Evolutionary conservation across 2,329 filamentous ascomycete genomes (phyloP).

Genomic region (Tolypocladium inflatum): DNA sequence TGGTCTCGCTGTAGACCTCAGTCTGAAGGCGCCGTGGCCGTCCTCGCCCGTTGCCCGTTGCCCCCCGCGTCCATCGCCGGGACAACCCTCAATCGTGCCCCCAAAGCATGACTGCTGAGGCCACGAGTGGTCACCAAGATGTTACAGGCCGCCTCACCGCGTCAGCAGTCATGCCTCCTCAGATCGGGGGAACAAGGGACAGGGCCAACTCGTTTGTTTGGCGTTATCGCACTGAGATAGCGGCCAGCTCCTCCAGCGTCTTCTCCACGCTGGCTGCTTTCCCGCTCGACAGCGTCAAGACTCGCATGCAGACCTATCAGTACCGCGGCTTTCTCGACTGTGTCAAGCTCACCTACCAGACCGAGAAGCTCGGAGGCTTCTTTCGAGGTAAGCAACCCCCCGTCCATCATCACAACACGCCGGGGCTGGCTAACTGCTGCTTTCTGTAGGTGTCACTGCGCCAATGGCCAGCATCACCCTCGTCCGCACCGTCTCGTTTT

Average conservation of each 20-base stretch:
- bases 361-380: slow-evolving; percentile 66
- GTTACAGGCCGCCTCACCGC: slow-evolving; percentile 21
- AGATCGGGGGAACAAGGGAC: slow-evolving; percentile 11
- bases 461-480: slow-evolving; percentile 73
- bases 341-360: slow-evolving; percentile 64
- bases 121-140: slow-evolving; percentile 27
- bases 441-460: slow-evolving; percentile 55
- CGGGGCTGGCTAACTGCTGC: neutral
- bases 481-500: slow-evolving; percentile 70
- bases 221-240: slow-evolving; percentile 71
- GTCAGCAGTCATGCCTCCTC: slow-evolving; percentile 18
- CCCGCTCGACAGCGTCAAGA: slow-evolving; percentile 82
- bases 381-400: slow-evolving; percentile 56
- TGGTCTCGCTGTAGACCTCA: slow-evolving; percentile 17
- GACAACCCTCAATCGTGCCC: slow-evolving; percentile 1
- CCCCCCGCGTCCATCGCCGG: slow-evolving; percentile 1
- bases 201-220: slow-evolving; percentile 47
- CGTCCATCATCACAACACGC: neutral
- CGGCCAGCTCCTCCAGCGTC: slow-evolving; percentile 67
- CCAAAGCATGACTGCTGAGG: slow-evolving; percentile 27
- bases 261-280: slow-evolving; percentile 75
- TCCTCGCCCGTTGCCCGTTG: neutral
- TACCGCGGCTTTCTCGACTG: slow-evolving; percentile 68
- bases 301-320: slow-evolving; percentile 79
- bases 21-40: slow-evolving; percentile 17